These are phyloP conservation scores for Epithemia pelagica DNA, from an alignment of 108 stramenopile genomes.

Conservation along the genomic window DNA sequence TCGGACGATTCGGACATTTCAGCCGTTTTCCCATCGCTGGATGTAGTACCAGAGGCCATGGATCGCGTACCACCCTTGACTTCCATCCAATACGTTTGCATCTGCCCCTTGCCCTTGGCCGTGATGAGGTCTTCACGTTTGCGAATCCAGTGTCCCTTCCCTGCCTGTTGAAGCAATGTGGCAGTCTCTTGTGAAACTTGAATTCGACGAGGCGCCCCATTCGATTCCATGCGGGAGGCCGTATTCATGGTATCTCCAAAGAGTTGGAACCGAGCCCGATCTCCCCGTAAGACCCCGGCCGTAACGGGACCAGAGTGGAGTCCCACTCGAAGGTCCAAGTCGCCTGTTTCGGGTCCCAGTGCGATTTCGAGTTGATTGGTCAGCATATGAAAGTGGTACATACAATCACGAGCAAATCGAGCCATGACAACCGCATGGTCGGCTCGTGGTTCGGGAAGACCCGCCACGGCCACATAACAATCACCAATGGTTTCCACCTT, in stretches of 20 bases:
- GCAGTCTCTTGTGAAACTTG: neutral
- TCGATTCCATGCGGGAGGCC: neutral
- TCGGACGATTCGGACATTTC: neutral
- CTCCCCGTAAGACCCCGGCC: neutral
- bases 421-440: neutral
- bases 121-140: neutral
- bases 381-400: neutral
- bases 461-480: neutral
- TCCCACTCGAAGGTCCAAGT: neutral
- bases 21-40: neutral
- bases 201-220: neutral
- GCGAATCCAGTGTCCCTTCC: neutral
- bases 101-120: neutral
- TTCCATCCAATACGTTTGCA: neutral
- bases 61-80: neutral
- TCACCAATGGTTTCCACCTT: no score
- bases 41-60: neutral
- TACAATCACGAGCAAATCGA: constrained; percentile 1
- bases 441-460: neutral
- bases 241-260: neutral
- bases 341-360: neutral
- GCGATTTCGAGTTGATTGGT: neutral
- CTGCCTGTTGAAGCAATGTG: neutral
- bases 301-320: neutral
- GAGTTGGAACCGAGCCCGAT: neutral